A percentile compares a stretch with the other conserved stretches of the same genome.
Evolutionary conservation across 805 yeast species (phyloP).

Genomic region (Kluyveromyces starmeri): DNA sequence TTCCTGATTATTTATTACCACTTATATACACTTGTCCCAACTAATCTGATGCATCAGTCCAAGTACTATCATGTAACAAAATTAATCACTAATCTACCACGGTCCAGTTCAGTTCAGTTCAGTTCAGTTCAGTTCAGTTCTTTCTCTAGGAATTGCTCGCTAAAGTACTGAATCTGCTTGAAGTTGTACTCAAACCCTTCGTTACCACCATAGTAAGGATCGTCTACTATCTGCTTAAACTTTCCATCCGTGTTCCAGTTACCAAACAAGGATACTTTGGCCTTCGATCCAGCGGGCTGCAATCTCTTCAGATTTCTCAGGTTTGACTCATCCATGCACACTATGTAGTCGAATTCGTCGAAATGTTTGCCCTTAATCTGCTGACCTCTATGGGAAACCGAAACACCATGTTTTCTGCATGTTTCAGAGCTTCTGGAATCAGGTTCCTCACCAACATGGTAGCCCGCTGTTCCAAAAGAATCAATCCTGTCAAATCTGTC

Average conservation of each 20-base stretch:
- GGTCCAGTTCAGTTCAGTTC: too few relatives aligned
- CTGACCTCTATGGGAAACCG: constrained; percentile 69
- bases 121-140: constrained; percentile 36
- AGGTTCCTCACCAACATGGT: constrained; percentile 76
- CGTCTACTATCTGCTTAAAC: constrained; percentile 57
- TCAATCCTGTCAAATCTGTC: constrained; percentile 51
- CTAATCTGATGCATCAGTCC: too few relatives aligned
- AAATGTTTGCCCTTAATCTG: constrained; percentile 47
- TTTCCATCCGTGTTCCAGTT: constrained; percentile 55
- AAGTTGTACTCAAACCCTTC: constrained; percentile 78
- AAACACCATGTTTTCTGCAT: constrained; percentile 63
- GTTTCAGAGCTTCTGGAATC: constrained; percentile 65
- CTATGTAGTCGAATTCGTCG: constrained; percentile 51
- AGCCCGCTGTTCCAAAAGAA: constrained; percentile 84
- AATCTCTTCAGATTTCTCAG: constrained; percentile 40
- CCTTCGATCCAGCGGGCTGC: constrained; percentile 41
- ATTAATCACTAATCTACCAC: too few relatives aligned
- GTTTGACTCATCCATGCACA: constrained; percentile 66
- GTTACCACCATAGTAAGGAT: constrained; percentile 87
- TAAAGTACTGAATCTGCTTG: constrained; percentile 65
- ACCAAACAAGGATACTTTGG: constrained; percentile 62
- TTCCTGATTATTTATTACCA: too few relatives aligned
- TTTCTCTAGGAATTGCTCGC: constrained; percentile 53
- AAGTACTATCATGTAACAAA: background rate
- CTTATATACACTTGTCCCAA: too few relatives aligned